phyloP scores from a whole-genome alignment of 495 filamentous ascomycete species.

The Symbiotaphrina buchneri region DNA sequence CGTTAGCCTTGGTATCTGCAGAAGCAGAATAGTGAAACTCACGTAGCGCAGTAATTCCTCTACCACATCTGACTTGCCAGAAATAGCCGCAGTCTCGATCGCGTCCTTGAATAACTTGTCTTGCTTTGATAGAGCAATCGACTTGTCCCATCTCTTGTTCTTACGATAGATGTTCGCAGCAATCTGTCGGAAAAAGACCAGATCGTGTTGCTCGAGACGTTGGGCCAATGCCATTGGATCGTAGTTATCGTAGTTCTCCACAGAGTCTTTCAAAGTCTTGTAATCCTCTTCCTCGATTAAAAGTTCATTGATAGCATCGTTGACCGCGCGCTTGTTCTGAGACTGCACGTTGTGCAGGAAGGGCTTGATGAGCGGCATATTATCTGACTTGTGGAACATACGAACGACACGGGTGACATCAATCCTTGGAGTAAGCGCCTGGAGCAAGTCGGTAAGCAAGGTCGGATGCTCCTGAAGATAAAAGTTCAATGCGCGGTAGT shows the following conservation, averaged over 20 bases:
- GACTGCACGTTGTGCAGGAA: conserved; percentile 92
- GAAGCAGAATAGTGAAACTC: conserved; percentile 24
- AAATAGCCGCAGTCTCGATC: conserved; percentile 96
- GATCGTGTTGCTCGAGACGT: conserved; percentile 83
- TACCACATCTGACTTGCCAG: conserved; percentile 71
- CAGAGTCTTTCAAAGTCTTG: conserved; percentile 94
- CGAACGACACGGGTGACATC: conserved; percentile 96
- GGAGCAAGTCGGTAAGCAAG: conserved; percentile 83
- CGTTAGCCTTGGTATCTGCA: background rate
- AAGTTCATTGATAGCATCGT: conserved; percentile 94
- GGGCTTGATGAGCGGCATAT: conserved; percentile 95
- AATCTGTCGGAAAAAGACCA: conserved; percentile 99
- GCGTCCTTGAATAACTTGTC: conserved; percentile 99
- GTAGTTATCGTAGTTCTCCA: conserved; percentile 98
- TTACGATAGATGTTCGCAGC: conserved; percentile 97
- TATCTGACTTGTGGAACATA: conserved; percentile 96
- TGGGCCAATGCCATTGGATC: conserved; percentile 89
- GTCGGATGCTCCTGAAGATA: conserved; percentile 94
- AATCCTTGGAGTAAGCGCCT: conserved; percentile 75
- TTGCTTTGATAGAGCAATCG: conserved; percentile 95
- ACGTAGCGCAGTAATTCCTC: conserved; percentile 93
- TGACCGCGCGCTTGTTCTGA: conserved; percentile 96
- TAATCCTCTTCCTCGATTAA: conserved; percentile 98
- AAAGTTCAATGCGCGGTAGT: conserved; percentile 94
- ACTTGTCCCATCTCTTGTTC: conserved; percentile 99